A percentile compares a stretch with the other conserved stretches of the same genome.
phyloP scores from a whole-genome alignment of 164 flowering plant species.

The Tetracentron sinense region DNA sequence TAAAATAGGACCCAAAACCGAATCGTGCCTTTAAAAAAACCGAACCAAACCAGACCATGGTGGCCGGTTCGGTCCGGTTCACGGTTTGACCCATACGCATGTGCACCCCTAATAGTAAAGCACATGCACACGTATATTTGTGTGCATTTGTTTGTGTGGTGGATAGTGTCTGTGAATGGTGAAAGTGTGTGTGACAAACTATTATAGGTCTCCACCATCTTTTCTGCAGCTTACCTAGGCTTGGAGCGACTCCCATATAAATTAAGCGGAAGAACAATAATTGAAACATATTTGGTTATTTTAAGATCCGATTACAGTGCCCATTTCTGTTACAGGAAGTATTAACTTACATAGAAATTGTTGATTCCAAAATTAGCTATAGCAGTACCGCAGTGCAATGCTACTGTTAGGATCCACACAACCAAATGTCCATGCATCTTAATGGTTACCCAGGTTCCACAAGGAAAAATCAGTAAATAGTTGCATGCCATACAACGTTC shows the following conservation, averaged over 20 bases:
- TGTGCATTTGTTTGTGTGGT: slow-evolving; percentile 62
- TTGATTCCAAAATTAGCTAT: slow-evolving; percentile 35
- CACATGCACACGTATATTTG: no score
- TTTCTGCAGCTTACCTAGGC: slow-evolving; percentile 54
- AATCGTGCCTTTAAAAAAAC: no score
- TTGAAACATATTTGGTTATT: background rate
- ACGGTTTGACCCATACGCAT: no score
- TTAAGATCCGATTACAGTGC: background rate
- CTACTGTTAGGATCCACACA: slow-evolving; percentile 89
- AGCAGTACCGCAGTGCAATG: slow-evolving; percentile 67
- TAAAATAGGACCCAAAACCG: no score
- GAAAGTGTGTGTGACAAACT: no score
- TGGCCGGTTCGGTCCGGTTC: no score
- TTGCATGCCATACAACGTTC: background rate
- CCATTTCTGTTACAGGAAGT: background rate
- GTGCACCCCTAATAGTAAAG: no score
- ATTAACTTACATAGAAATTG: background rate
- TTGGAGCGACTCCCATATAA: slow-evolving; percentile 32
- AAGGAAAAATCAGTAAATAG: slow-evolving; percentile 46
- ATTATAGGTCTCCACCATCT: slow-evolving; percentile 65
- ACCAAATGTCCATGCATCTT: slow-evolving; percentile 84
- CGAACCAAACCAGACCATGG: no score
- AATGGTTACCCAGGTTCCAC: slow-evolving; percentile 78
- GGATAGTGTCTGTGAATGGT: no score
- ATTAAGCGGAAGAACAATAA: background rate